Evolutionary conservation across 306 rosid species (phyloP), one percentile per base, ranked within the genome.

Genomic region (Delonix regia): DNA sequence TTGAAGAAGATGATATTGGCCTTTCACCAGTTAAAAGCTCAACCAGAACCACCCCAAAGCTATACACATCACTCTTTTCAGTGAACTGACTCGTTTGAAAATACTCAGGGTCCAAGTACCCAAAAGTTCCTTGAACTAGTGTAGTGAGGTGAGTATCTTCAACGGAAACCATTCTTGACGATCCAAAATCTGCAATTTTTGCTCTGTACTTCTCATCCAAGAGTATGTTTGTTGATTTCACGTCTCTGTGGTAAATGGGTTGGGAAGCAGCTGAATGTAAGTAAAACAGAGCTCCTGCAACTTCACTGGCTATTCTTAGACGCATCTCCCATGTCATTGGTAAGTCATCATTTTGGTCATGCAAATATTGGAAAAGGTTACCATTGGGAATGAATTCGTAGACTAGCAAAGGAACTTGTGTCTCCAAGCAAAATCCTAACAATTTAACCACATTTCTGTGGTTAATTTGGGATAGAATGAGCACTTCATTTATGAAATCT

Each of bases 361-460:
- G 76, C 24, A 82, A 38, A 55, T 82, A 78, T 0, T 82, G 75
- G 2, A 1, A 78, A 6, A 82, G 76, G 3, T 38, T 77, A 0
- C 86, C 82, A 66, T 78, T 82, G 1, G 76, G 82, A 71, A 77
- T 82, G 79, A 82, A 77, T 7, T 82, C 86, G 75, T 82, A 82
- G 25, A 82, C 80, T 9, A 78, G 65, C 33, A 82, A 27, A 9
- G 76, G 86, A 24, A 73, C 44, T 57, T 78, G 1, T 5, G 76
- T 72, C 79, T 78, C 82, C 52, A 82, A 72, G 66, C 86, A 82
- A 65, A 74, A 64, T 12, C 82, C 82, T 13, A 82, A 44, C 53
- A 82, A 4, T 64, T 34, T 82, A 1, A 82, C 85, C 79, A 82
- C 82, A 72, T 82, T 77, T 65, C 85, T 72, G 13, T 82, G 82